Base-by-base conservation (phyloP, 75 land plant genomes). In the Cupressus sempervirens region DNA sequence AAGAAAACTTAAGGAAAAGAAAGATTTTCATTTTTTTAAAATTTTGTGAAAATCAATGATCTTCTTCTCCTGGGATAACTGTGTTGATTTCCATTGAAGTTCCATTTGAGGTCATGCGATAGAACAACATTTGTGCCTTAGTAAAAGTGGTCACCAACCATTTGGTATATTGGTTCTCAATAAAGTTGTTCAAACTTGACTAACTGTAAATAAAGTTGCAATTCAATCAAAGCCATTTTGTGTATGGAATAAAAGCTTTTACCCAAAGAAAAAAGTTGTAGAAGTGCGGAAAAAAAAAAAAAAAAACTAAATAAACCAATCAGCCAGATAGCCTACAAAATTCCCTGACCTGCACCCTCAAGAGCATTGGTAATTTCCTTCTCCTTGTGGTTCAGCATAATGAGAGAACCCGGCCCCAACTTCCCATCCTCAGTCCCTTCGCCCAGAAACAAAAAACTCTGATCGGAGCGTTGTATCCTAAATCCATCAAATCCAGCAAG, bases 401-500 rank as follows among this genome's bases (percentile, higher is more conserved):
- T 87, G 29, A 50, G 41, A 5, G 87, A 65, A 40, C 87, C 87
- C 10, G 87, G 81, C 1, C 48, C 46, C 20, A 86, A 46, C 41
- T 85, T 86, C 48, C 87, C 87, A 48, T 86, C 87, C 80, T 85
- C 86, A 11, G 46, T 86, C 15, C 87, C 87, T 34, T 86, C 87
- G 20, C 87, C 87, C 34, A 86, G 41, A 68, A 86, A 86, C 79
- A 86, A 46, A 74, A 86, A 86, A n/a, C 87, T 86, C 58, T 86
- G 87, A 62, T 86, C 87, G 50, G 52, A 85, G 40, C 87, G 75
- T 16, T 86, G 87, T 50, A 86, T 87, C 50, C 83, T 67, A 36
- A 86, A 86, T 12, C 88, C 88, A 54, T 86, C 88, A 38, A 86
- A 86, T 15, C 88, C 88, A 35, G 88, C 88, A 35, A 86, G 88